A percentile compares a stretch with the other conserved stretches of the same genome.
phyloP scores from a whole-genome alignment of 1,284 basidiomycete genomes.

The Tilletia walkeri region DNA sequence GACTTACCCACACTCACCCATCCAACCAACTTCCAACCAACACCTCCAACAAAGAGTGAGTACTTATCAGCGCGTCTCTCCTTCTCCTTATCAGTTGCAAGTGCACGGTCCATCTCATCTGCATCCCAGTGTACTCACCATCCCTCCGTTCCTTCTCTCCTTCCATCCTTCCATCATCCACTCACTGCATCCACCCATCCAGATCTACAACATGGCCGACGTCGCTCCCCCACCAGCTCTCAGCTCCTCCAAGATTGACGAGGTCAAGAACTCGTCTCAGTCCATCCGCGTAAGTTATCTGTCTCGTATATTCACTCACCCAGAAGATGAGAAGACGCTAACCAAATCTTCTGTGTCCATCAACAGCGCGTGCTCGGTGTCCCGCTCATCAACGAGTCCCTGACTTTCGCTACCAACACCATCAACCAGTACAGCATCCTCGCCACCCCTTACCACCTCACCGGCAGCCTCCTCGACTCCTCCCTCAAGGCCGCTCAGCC shows the following conservation, averaged over 20 bases:
- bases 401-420: slow-evolving; percentile 43
- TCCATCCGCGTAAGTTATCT: slow-evolving; percentile 3
- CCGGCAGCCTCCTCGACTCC: slow-evolving; percentile 37
- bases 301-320: background rate
- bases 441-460: slow-evolving; percentile 41
- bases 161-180: background rate
- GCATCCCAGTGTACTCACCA: background rate
- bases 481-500: slow-evolving; percentile 44
- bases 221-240: background rate
- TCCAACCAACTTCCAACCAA: too few species aligned
- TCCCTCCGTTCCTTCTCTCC: background rate
- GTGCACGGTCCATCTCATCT: background rate
- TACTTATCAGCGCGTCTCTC: too few species aligned
- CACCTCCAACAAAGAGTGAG: too few species aligned
- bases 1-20: too few species aligned
- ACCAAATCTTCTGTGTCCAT: background rate
- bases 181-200: background rate
- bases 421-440: slow-evolving; percentile 44
- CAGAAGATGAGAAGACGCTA: background rate
- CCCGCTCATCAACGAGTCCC: slow-evolving; percentile 46
- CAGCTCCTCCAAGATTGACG: slow-evolving; percentile 16
- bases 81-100: too few species aligned
- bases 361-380: slow-evolving; percentile 22
- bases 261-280: slow-evolving; percentile 19
- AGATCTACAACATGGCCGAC: slow-evolving; percentile 9